A percentile compares a stretch with the other conserved stretches of the same genome.
These are phyloP conservation scores for Phaffia australis DNA, from an alignment of 768 basidiomycete genomes.

Conservation along the genomic window DNA sequence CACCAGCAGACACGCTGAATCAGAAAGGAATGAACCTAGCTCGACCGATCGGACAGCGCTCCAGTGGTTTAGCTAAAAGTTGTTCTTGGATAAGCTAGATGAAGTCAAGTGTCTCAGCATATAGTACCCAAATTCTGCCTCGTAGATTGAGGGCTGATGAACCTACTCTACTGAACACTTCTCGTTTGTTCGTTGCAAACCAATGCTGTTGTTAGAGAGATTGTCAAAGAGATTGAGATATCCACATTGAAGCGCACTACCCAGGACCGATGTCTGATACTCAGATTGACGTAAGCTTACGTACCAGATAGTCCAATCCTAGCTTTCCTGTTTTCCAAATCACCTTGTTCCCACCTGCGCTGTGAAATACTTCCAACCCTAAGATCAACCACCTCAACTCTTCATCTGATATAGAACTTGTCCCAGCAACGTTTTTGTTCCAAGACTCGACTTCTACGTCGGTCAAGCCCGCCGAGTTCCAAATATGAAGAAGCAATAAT, in stretches of 20 bases:
- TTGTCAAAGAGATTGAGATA: too few relatives aligned
- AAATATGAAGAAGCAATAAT: constrained; percentile 54
- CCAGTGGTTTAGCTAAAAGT: constrained; percentile 56
- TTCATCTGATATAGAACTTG: constrained; percentile 30
- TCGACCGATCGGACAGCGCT: constrained; percentile 69
- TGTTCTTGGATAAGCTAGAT: constrained; percentile 68
- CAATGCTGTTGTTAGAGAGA: constrained; percentile 43
- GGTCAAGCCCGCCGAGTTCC: constrained; percentile 54
- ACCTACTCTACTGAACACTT: constrained; percentile 60
- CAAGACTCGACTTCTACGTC: constrained; percentile 40
- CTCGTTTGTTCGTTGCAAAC: constrained; percentile 58
- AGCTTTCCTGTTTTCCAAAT: constrained; percentile 67
- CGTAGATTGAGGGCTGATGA: not conserved
- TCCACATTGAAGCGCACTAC: not conserved
- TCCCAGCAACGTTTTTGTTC: too few relatives aligned
- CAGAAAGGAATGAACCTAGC: constrained; percentile 37
- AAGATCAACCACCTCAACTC: constrained; percentile 58
- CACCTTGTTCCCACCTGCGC: constrained; percentile 47
- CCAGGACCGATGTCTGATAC: not conserved
- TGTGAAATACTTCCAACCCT: constrained; percentile 48
- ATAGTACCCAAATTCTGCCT: not conserved
- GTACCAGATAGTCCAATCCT: constrained; percentile 69
- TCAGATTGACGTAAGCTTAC: constrained; percentile 29
- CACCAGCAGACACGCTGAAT: not conserved
- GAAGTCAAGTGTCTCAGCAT: not conserved